A percentile compares a stretch with the other conserved stretches of the same genome.
Conservation (phyloP, 1,139 yeast species). For the Hyphopichia burtonii region DNA sequence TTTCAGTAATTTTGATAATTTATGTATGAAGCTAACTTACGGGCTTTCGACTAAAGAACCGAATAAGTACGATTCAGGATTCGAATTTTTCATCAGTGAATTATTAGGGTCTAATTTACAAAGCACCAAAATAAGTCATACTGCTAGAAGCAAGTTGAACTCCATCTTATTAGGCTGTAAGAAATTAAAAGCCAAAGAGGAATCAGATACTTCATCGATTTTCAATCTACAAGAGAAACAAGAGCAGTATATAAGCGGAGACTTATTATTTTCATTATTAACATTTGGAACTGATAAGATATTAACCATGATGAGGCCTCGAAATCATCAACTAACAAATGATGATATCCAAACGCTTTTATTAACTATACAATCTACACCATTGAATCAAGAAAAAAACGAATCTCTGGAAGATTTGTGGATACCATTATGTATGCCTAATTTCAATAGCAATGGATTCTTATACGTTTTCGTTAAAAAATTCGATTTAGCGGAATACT, state of each 20-base stretch:
- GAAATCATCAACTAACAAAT: slow-evolving; percentile 29
- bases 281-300: slow-evolving; percentile 21
- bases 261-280: slow-evolving; percentile 35
- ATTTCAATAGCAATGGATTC: slow-evolving; percentile 86
- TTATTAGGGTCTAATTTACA: slow-evolving; percentile 29
- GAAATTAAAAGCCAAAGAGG: slow-evolving; percentile 14
- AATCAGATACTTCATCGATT: slow-evolving; percentile 8
- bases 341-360: slow-evolving; percentile 33
- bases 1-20: slow-evolving; percentile 60
- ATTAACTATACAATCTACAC: slow-evolving; percentile 26
- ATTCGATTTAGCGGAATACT: slow-evolving; percentile 31
- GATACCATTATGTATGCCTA: slow-evolving; percentile 92
- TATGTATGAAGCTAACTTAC: slow-evolving; percentile 54
- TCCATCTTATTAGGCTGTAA: slow-evolving; percentile 25
- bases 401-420: slow-evolving; percentile 66
- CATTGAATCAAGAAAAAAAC: slow-evolving; percentile 18
- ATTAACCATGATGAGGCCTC: slow-evolving; percentile 34
- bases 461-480: slow-evolving; percentile 75
- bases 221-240: slow-evolving; percentile 3
- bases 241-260: slow-evolving; percentile 19
- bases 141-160: slow-evolving; percentile 32
- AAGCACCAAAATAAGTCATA: slow-evolving; percentile 31
- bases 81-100: slow-evolving; percentile 28
- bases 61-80: slow-evolving; percentile 11
- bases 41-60: slow-evolving; percentile 17